phyloP scores from a whole-genome alignment of 768 basidiomycete species.

The Mycena vitilis region DNA sequence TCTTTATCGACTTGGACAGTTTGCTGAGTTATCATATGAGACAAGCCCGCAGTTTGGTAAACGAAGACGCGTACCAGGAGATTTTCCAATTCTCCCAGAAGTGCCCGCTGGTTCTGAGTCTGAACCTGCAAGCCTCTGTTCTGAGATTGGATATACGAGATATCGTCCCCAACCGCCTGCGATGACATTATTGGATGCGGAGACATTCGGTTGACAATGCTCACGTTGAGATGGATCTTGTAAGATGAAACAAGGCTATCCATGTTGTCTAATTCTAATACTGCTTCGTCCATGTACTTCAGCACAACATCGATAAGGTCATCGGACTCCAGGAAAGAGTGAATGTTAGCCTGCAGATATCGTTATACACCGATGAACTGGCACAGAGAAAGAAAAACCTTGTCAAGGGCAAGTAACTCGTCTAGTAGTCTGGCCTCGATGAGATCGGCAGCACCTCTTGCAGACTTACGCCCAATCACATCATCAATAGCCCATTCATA shows the following conservation, averaged over 20 bases:
- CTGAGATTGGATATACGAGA: slow-evolving; percentile 94
- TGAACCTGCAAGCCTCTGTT: slow-evolving; percentile 97
- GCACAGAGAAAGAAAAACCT: slow-evolving; percentile 60
- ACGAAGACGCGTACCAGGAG: slow-evolving; percentile 68
- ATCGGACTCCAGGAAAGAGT: slow-evolving; percentile 97
- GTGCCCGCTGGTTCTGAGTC: slow-evolving; percentile 91
- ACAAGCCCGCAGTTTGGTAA: slow-evolving; percentile 5
- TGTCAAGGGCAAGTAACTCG: slow-evolving; percentile 93
- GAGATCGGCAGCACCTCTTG: slow-evolving; percentile 84
- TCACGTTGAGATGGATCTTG: slow-evolving; percentile 95
- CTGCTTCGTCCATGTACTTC: slow-evolving; percentile 89
- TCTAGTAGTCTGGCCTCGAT: slow-evolving; percentile 91
- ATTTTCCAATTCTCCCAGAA: slow-evolving; percentile 88
- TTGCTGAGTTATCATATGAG: slow-evolving; percentile 61
- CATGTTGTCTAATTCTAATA: slow-evolving; percentile 90
- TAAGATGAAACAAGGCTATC: slow-evolving; percentile 91
- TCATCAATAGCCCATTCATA: slow-evolving; percentile 96
- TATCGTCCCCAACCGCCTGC: slow-evolving; percentile 95
- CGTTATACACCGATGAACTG: slow-evolving; percentile 20
- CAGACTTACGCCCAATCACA: slow-evolving; percentile 72
- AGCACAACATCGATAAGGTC: slow-evolving; percentile 89
- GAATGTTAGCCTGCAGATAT: slow-evolving; percentile 85
- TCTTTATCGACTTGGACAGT: slow-evolving; percentile 93
- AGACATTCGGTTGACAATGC: slow-evolving; percentile 41
- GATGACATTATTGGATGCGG: slow-evolving; percentile 5